Evolutionary conservation across 768 basidiomycete genomes (phyloP), one percentile per base, ranked within the genome.

Genomic region (Pisolithus marmoratus): DNA sequence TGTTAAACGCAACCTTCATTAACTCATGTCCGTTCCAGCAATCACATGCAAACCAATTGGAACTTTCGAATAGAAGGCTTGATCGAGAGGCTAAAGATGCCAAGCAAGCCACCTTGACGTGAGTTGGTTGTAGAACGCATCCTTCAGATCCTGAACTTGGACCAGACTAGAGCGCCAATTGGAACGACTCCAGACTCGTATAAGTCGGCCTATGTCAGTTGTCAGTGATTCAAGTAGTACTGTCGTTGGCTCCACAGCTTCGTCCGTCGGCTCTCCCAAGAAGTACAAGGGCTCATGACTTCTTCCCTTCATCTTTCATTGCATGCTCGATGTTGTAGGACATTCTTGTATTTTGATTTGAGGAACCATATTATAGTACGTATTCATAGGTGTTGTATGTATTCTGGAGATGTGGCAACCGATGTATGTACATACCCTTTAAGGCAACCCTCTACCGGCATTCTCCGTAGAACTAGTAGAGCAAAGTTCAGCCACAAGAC

Each of bases 61-160:
- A 84, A 58, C 74, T 85, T 11, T 80, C 78, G 22, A 89, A 89
- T 66, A 82, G 88, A 29, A 77, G 86, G 40, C 85, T 84, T 36
- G 89, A 90, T 59, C 77, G 86, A 37, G 88, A 91, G 58, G 85
- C 84, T 27, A 79, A 71, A 5, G 88, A 91, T 57, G 81, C 79
- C 60, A 86, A 81, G 65, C 85, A 88, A 65, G 80, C 79, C 54
- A 75, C 82, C 38, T 72, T 89, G 15, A 80, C 76, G 87, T 89
- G 59, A 47, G 84, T 65, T 22, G 27, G 5, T 29, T 47, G 14
- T 15, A 27, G 49, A 17, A 14, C 17, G 46, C 49, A 29, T 23
- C 38, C 36, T 42, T 27, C 23, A 26, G 19, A 27, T n/a, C 29
- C 43, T 46, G 41, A 45, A 59, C 47, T 53, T 34, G 19, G 44